Evolutionary conservation across 2,329 filamentous ascomycete genomes (phyloP).

Genomic region (Boeremia exigua): DNA sequence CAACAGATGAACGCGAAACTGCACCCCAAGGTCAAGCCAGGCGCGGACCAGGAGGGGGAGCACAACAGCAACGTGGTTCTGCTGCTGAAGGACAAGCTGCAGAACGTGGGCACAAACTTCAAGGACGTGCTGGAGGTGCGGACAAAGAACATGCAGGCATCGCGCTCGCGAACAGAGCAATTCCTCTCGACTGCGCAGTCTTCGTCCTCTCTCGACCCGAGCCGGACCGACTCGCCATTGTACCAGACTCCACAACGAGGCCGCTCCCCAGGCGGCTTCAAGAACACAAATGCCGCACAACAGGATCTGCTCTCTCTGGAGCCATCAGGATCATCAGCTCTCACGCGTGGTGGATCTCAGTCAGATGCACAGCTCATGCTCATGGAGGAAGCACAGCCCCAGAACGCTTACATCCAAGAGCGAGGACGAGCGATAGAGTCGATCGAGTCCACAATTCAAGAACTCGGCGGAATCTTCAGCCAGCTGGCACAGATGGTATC

Average conservation of each 20-base stretch:
- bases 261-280: slow-evolving; percentile 58
- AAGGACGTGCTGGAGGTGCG: slow-evolving; percentile 96
- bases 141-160: slow-evolving; percentile 97
- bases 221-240: slow-evolving; percentile 81
- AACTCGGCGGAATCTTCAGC: slow-evolving; percentile 90
- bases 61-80: slow-evolving; percentile 98
- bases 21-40: slow-evolving; percentile 65
- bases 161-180: slow-evolving; percentile 89
- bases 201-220: slow-evolving; percentile 64
- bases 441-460: slow-evolving; percentile 93
- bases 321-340: slow-evolving; percentile 60
- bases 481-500: slow-evolving; percentile 96
- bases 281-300: slow-evolving; percentile 52
- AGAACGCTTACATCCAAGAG: slow-evolving; percentile 90
- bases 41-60: slow-evolving; percentile 79
- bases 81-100: slow-evolving; percentile 86
- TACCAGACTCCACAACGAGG: slow-evolving; percentile 79
- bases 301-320: slow-evolving; percentile 82
- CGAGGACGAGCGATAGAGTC: slow-evolving; percentile 95
- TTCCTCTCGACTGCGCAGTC: slow-evolving; percentile 87
- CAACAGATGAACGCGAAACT: slow-evolving; percentile 78
- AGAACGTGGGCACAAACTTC: slow-evolving; percentile 92
- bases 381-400: slow-evolving; percentile 88
- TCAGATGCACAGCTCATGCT: slow-evolving; percentile 83
- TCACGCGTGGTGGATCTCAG: slow-evolving; percentile 58